phyloP scores from a whole-genome alignment of 805 yeast genomes.

The Pichia eremophila region DNA sequence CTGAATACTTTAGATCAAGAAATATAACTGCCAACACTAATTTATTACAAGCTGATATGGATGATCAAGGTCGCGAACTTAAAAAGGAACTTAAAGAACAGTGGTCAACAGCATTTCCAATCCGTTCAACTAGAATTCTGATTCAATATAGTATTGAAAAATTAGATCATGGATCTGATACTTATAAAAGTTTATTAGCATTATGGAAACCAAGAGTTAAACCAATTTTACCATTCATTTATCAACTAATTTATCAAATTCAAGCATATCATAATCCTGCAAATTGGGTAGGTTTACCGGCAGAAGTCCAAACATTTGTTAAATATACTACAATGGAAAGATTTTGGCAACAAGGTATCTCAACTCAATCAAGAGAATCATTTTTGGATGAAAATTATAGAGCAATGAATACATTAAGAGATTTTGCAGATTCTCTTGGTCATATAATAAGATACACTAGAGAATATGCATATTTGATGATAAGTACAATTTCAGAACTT shows the following conservation, averaged over 20 bases:
- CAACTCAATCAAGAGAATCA: constrained; percentile 87
- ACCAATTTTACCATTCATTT: constrained; percentile 83
- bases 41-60: constrained; percentile 73
- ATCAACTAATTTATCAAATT: constrained; percentile 80
- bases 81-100: constrained; percentile 75
- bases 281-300: constrained; percentile 83
- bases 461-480: constrained; percentile 86
- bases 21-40: constrained; percentile 73
- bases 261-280: constrained; percentile 91
- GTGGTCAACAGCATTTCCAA: constrained; percentile 93
- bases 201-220: constrained; percentile 92
- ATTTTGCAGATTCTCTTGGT: constrained; percentile 96
- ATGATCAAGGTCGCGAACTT: constrained; percentile 71
- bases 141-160: constrained; percentile 94
- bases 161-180: constrained; percentile 67
- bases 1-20: constrained; percentile 77
- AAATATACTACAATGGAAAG: constrained; percentile 81
- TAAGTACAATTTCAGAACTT: constrained; percentile 81
- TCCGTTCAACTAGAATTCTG: constrained; percentile 88
- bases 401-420: constrained; percentile 88
- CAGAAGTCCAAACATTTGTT: constrained; percentile 88
- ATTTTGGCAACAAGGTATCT: constrained; percentile 98
- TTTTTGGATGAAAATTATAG: constrained; percentile 89
- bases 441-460: constrained; percentile 92
- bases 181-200: constrained; percentile 56